Percentiles rank a stretch among this genome's conserved stretches.
These are phyloP conservation scores for Tulasnella sp. DNA, from an alignment of 768 basidiomycete species.

Conservation along the genomic window DNA sequence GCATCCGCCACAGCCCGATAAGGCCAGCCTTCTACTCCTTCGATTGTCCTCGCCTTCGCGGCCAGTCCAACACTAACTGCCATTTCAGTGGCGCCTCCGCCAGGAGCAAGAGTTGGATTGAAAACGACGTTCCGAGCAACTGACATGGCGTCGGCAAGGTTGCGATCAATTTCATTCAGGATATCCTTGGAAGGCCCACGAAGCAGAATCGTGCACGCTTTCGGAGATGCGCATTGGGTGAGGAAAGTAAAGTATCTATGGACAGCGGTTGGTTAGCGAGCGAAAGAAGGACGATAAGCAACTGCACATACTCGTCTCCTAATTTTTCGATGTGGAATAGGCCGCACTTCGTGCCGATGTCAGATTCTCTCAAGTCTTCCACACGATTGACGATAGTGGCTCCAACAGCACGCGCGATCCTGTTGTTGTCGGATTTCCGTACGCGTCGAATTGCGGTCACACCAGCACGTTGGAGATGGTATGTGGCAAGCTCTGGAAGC, in stretches of 20 bases:
- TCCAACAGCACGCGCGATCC: constrained; percentile 90
- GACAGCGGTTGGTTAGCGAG: background rate
- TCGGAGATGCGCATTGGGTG: constrained; percentile 82
- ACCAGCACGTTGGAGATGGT: constrained; percentile 79
- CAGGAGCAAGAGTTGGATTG: constrained; percentile 89
- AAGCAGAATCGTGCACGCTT: constrained; percentile 96
- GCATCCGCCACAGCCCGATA: no score
- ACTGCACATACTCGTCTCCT: constrained; percentile 71
- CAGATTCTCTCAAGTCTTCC: constrained; percentile 87
- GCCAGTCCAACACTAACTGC: constrained; percentile 91
- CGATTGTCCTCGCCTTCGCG: no score
- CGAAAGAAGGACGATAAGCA: background rate
- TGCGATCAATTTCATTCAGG: constrained; percentile 95
- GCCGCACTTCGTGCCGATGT: constrained; percentile 90
- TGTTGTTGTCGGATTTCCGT: constrained; percentile 98
- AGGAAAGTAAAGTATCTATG: constrained; percentile 93
- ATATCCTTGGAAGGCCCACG: constrained; percentile 98
- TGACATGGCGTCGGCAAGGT: constrained; percentile 95
- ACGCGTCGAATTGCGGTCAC: constrained; percentile 95
- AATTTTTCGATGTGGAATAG: constrained; percentile 97
- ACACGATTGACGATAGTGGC: constrained; percentile 96
- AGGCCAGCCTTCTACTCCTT: no score
- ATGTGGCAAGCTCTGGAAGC: constrained; percentile 79
- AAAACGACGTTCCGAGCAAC: constrained; percentile 97
- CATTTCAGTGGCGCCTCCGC: constrained; percentile 98